Base-by-base conservation (phyloP, 306 rosid species). In the Vigna hirtella region DNA sequence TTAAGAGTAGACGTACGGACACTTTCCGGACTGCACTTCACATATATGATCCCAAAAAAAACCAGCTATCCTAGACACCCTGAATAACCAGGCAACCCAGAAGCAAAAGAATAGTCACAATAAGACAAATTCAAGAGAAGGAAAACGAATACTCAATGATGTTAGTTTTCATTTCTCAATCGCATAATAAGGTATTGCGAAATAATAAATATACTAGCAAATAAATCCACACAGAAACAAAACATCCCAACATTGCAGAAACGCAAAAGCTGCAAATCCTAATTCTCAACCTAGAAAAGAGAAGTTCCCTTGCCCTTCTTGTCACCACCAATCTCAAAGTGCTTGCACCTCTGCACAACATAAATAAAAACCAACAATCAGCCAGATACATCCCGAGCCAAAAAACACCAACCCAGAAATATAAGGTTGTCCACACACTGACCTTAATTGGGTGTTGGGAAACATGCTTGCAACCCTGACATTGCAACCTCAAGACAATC, bases 261-360 rank as follows among this genome's bases (percentile, higher is more conserved):
- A 72, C 75, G 61, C 7, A 3, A 57, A 56, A 73, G 49, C 71
- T 38, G 32, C 59, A 77, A 22, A 59, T 47, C 51, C 70, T 80
- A 83, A 22, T 48, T 77, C 28, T 69, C 36, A 14, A 53, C 53
- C 43, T 82, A 87, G 70, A 87, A 87, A n/a, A 87, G 82, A 55
- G 90, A 87, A 5, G 90, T 87, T 81, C 90, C 90, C 53, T 87
- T 87, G 4, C 90, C 90, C 86, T 87, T 87, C 85, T 87, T 87
- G 74, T 87, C 90, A 1, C 90, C 90, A 47, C 90, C 90, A 62
- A 87, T 87, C 86, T 87, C 90, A 69, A 87, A 87, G 43, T 87
- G 90, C 81, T 87, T 87, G 86, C 90, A 87, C 81, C 90, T 82
- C 90, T 87, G 86, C 86, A 84, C 9, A 81, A 76, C 43, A 77